Evolutionary conservation across 495 filamentous ascomycete species (phyloP).

Genomic region (Echria macrotheca): DNA sequence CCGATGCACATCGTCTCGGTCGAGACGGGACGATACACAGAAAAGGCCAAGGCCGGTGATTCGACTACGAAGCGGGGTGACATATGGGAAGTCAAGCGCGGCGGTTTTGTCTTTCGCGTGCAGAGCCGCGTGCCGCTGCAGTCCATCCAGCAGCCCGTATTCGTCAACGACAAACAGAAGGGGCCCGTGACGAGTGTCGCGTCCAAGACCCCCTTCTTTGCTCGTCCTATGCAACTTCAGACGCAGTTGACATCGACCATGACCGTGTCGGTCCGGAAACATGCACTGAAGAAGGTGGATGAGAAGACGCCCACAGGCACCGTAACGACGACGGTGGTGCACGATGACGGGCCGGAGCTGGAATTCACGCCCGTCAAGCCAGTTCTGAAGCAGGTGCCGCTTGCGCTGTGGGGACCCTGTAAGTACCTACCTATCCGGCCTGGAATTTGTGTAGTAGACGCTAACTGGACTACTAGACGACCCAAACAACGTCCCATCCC

Average conservation of each 20-base stretch:
- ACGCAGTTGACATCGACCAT: not conserved
- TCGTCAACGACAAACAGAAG: too few species aligned
- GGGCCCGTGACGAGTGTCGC: not conserved
- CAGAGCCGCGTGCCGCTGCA: not conserved
- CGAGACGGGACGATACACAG: not conserved
- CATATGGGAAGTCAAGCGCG: conserved; percentile 3
- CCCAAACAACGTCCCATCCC: not conserved
- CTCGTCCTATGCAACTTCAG: conserved; percentile 8
- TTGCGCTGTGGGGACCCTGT: conserved; percentile 5
- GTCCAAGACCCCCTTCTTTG: not conserved
- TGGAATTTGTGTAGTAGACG: too few species aligned
- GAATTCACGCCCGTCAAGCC: not conserved
- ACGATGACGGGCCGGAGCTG: not conserved
- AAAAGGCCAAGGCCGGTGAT: not conserved
- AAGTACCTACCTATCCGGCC: conserved; percentile 1
- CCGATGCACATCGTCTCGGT: not conserved
- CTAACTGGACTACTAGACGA: too few species aligned
- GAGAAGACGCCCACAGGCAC: not conserved
- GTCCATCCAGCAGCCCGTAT: not conserved
- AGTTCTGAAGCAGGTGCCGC: not conserved
- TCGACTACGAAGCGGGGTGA: not conserved
- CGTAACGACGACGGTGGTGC: not conserved
- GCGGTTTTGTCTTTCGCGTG: not conserved
- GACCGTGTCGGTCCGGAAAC: not conserved
- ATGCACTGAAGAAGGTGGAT: not conserved